Evolutionary conservation across 2,329 filamentous ascomycete genomes (phyloP).

Genomic region (Sporothrix mexicana): DNA sequence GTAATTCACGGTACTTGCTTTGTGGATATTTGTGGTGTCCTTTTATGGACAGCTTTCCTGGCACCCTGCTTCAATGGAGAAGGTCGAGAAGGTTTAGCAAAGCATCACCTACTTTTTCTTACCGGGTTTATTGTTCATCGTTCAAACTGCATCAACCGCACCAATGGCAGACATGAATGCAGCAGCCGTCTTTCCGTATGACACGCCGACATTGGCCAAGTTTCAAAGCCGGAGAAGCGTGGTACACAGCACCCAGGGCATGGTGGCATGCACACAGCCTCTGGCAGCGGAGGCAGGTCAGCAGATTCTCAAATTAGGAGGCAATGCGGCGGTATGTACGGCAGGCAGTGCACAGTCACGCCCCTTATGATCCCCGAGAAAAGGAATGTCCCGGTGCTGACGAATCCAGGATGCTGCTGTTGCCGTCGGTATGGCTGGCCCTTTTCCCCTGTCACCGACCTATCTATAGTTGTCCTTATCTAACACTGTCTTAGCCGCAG

Average conservation of each 20-base stretch:
- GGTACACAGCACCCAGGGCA: slow-evolving; percentile 90
- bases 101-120: not conserved
- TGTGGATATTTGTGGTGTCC: not conserved
- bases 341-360: not conserved
- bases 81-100: not conserved
- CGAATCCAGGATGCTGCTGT: slow-evolving; percentile 76
- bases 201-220: slow-evolving; percentile 49
- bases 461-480: not conserved
- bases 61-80: not conserved
- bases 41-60: not conserved
- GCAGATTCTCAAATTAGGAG: slow-evolving; percentile 62
- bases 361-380: not conserved
- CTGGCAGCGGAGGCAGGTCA: slow-evolving; percentile 64
- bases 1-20: not conserved
- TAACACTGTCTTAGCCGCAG: slow-evolving; percentile 71
- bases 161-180: slow-evolving; percentile 3
- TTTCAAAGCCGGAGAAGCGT: slow-evolving; percentile 83
- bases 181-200: slow-evolving; percentile 10
- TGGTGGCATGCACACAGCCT: slow-evolving; percentile 88
- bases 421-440: slow-evolving; percentile 60
- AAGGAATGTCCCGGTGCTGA: slow-evolving; percentile 12
- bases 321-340: slow-evolving; percentile 73
- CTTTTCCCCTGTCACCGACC: not conserved
- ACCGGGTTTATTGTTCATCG: not conserved
- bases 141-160: slow-evolving; percentile 12